Evolutionary conservation across 495 filamentous ascomycete species (phyloP).

Genomic region (Rhizodiscina lignyota): DNA sequence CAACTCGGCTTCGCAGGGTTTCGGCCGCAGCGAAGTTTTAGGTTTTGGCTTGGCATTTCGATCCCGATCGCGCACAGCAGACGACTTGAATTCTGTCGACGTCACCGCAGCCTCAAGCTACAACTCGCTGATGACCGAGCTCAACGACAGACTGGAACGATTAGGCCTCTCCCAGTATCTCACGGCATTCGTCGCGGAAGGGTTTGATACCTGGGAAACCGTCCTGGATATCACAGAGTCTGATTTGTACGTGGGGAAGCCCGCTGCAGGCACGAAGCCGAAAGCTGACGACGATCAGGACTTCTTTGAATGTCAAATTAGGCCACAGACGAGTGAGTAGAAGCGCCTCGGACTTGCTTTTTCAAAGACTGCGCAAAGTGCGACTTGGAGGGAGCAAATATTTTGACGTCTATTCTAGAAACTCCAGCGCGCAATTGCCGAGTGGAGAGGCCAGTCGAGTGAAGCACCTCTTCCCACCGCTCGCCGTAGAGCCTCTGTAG

Average conservation of each 20-base stretch:
- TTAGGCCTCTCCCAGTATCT: constrained; percentile 61
- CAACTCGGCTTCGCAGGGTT: too few relatives aligned
- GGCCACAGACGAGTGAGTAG: constrained; percentile 30
- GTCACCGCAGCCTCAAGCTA: not conserved
- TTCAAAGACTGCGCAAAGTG: too few relatives aligned
- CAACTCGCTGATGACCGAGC: constrained; percentile 29
- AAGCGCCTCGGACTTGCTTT: too few relatives aligned
- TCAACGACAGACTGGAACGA: constrained; percentile 45
- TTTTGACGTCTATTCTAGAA: constrained; percentile 12
- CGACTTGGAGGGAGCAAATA: too few relatives aligned
- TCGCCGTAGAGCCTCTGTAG: constrained; percentile 5
- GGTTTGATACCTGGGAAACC: constrained; percentile 69
- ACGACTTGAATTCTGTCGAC: too few relatives aligned
- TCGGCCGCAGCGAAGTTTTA: too few relatives aligned
- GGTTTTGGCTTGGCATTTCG: too few relatives aligned
- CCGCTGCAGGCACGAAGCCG: too few relatives aligned
- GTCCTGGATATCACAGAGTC: constrained; percentile 66
- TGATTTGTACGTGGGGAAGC: constrained; percentile 55
- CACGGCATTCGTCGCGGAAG: constrained; percentile 49
- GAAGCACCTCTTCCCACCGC: constrained; percentile 5
- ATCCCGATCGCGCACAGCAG: too few relatives aligned
- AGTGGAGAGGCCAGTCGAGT: constrained; percentile 8
- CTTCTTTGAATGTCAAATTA: constrained; percentile 53
- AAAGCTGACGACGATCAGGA: too few relatives aligned
- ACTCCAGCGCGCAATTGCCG: constrained; percentile 19